Base-by-base conservation (phyloP, 305 asterid species). In the Rubia balearica region DNA sequence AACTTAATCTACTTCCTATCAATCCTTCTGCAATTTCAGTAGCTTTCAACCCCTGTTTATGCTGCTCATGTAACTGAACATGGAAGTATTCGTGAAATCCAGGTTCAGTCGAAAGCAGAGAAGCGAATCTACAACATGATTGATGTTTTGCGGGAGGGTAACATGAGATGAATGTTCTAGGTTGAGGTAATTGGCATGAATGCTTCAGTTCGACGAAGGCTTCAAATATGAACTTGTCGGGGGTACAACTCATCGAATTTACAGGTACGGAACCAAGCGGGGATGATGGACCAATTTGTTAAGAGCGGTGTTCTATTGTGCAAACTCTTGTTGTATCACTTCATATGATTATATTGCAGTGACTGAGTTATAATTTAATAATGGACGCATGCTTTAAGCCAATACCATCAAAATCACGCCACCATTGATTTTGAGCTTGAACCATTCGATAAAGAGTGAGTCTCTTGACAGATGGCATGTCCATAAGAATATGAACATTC, bases 141-240 rank as follows among this genome's bases (percentile, higher is more conserved):
- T 3, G 99, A 94, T 51, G 98, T 94, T 68, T 86, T 91, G 75
- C 90, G 90, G 1, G 96, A 87, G 88, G 98, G 98, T 63, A 89
- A 83, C 75, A 88, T 91, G 97, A 77, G 93, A 76, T 92, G 72
- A 80, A 56, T 49, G 43, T 49, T 49, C 56, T 48, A 48, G 55
- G 55, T 48, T 48, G 55, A 48, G 55, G 55, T 12, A 48, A 14
- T 48, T 48, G 55, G 55, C 55, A 48, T 17, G 7, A 49, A 14
- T 16, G 56, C n/a, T 4, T 49, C n/a, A 49, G 56, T 49, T 4
- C 6, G 7, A 46, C 6, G 53, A 13, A n/a, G 19, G 16, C 7
- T 13, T 48, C 16, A 48, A 48, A 3, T 48, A 13, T 16, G 14
- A 46, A 12, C 33, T 30, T 30, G 2, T 30, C 33, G 33, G 33